Base-by-base conservation (phyloP, 2,329 filamentous ascomycete species). In the Penicillium sp. region DNA sequence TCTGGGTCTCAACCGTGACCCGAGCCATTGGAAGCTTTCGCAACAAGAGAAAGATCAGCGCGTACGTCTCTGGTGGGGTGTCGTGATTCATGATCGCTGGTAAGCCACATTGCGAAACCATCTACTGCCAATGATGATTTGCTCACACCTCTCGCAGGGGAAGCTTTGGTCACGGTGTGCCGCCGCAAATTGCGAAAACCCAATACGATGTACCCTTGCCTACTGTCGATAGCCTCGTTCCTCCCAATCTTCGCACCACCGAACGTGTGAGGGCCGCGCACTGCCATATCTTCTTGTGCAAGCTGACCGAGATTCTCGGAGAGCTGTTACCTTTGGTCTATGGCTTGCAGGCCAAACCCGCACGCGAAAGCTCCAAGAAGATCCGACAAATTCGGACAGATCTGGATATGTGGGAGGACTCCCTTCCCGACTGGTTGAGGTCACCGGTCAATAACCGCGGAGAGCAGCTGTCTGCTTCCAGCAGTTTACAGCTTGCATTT, bases 161-260 rank as follows among this genome's bases (percentile, higher is more conserved):
- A 57, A 84, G 83, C 65, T 81, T 85, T 56, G 82, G 82, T 4
- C 84, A 86, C 65, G 84, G 83, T 4, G 81, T 83, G 2, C 84
- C 84, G 22, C 82, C 84, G 3, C 80, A 84, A 53, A 81, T 85
- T 11, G 75, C 78, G 3, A 81, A 81, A 60, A 79, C 79, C 26
- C 83, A 85, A 66, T 84, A 85, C 64, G 83, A 86, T 62, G 84
- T 86, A 14, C 83, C 84, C 16, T 68, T 84, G 45, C 84, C 84
- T 4, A 81, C 79, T 0, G 70, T 82, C 6, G 76, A 79, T 22
- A 70, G 79, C 59, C 45, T 80, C 68, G 62, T 80, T 55, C 60
- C 73, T 35, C 63, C 76, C 66, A 65, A 75, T 63, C 58, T 76
- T 58, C 63, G 74, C 61, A 71, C 73, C 40, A 68, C 79, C 68